phyloP scores from a whole-genome alignment of 805 yeast genomes.

The Teunomyces atbi region DNA sequence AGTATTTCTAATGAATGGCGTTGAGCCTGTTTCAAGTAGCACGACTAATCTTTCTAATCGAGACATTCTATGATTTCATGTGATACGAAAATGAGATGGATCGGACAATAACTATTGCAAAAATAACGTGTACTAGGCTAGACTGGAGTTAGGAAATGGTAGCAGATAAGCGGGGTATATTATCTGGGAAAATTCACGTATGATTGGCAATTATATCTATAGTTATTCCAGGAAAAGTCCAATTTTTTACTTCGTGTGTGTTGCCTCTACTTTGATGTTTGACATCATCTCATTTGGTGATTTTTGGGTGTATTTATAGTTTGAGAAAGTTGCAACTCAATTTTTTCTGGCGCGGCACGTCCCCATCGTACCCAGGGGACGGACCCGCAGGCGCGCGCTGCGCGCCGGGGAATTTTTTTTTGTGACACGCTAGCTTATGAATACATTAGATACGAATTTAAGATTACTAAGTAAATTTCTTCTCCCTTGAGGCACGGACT shows the following conservation, averaged over 20 bases:
- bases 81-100: background rate
- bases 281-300: constrained; percentile 13
- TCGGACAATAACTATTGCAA: background rate
- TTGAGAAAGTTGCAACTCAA: constrained; percentile 10
- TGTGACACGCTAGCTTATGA: background rate
- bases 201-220: background rate
- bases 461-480: constrained; percentile 19
- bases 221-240: background rate
- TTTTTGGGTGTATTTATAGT: constrained; percentile 14
- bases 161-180: background rate
- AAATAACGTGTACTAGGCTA: background rate
- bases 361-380: constrained; percentile 2
- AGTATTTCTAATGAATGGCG: constrained; percentile 87
- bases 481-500: constrained; percentile 51
- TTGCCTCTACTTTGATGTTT: background rate
- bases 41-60: constrained; percentile 58
- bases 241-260: constrained; percentile 4
- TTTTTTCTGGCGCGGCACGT: constrained; percentile 2
- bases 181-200: background rate
- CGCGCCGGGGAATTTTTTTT: background rate
- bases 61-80: constrained; percentile 28
- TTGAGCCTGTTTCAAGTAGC: constrained; percentile 87
- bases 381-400: constrained; percentile 3
- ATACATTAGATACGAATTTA: background rate
- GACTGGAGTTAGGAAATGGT: background rate